Percentiles rank a stretch among this genome's conserved stretches.
phyloP scores from a whole-genome alignment of 2,329 filamentous ascomycete genomes.

The Proliferodiscus dingleyae region DNA sequence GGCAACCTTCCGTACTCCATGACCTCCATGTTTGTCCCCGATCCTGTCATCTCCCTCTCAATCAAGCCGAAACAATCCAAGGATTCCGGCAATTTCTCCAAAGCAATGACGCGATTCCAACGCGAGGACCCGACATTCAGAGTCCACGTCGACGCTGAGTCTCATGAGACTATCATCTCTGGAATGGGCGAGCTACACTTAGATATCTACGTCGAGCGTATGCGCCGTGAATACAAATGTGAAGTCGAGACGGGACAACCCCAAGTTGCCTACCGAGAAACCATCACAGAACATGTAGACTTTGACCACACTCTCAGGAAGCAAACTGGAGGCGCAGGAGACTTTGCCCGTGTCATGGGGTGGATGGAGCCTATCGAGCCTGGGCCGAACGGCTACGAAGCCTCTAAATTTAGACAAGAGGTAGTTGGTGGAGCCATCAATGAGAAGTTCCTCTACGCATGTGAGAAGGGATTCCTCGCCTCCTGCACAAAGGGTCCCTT shows the following conservation, averaged over 20 bases:
- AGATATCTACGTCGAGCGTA: slow-evolving; percentile 95
- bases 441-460: slow-evolving; percentile 93
- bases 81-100: slow-evolving; percentile 91
- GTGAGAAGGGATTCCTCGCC: slow-evolving; percentile 86
- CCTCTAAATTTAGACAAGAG: slow-evolving; percentile 79
- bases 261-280: slow-evolving; percentile 95
- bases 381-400: slow-evolving; percentile 46
- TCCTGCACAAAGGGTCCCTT: slow-evolving; percentile 83
- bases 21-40: slow-evolving; percentile 97
- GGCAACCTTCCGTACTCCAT: slow-evolving; percentile 89
- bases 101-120: slow-evolving; percentile 98
- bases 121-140: slow-evolving; percentile 97
- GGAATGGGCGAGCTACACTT: slow-evolving; percentile 98
- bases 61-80: slow-evolving; percentile 94
- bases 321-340: slow-evolving; percentile 91
- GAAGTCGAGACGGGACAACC: slow-evolving; percentile 95
- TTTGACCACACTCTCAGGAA: slow-evolving; percentile 95
- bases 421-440: slow-evolving; percentile 86
- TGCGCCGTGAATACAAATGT: slow-evolving; percentile 93
- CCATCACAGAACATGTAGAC: slow-evolving; percentile 70
- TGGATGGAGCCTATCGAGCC: slow-evolving; percentile 76
- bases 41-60: slow-evolving; percentile 95
- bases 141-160: slow-evolving; percentile 86
- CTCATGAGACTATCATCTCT: slow-evolving; percentile 93
- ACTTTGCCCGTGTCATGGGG: slow-evolving; percentile 88